phyloP scores from a whole-genome alignment of 1,139 yeast species.

The Trichomonascaceae sp. region DNA sequence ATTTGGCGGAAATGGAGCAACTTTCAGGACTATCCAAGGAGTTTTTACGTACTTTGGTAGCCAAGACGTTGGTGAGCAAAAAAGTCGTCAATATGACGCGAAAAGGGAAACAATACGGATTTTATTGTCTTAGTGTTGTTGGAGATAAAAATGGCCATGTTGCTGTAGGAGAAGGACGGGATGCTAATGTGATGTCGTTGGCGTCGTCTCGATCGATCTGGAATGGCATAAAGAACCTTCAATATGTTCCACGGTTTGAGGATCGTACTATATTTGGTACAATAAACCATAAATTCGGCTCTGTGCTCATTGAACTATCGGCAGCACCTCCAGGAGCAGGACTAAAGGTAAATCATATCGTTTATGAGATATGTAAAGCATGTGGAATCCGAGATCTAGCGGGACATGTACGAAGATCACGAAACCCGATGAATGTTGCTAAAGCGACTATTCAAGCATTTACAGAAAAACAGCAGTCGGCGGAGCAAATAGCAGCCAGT shows the following conservation, averaged over 20 bases:
- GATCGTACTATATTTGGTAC: constrained; percentile 87
- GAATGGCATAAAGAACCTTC: constrained; percentile 86
- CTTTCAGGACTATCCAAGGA: constrained; percentile 69
- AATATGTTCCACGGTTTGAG: constrained; percentile 79
- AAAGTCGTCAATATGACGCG: constrained; percentile 89
- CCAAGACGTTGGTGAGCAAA: constrained; percentile 47
- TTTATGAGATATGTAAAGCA: constrained; percentile 87
- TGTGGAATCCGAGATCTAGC: constrained; percentile 93
- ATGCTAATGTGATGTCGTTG: constrained; percentile 66
- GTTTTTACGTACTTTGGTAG: constrained; percentile 58
- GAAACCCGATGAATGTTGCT: constrained; percentile 92
- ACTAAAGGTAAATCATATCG: constrained; percentile 82
- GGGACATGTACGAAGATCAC: constrained; percentile 84
- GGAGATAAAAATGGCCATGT: constrained; percentile 93
- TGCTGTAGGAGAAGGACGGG: constrained; percentile 94
- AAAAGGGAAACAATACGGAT: constrained; percentile 84
- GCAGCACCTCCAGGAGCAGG: constrained; percentile 96
- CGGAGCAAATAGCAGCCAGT: constrained; percentile 82
- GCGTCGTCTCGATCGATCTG: constrained; percentile 87
- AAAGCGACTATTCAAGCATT: constrained; percentile 88
- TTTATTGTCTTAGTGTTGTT: constrained; percentile 80
- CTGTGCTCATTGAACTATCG: constrained; percentile 73
- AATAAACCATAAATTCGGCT: constrained; percentile 77
- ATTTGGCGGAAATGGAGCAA: constrained; percentile 32
- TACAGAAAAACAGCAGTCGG: constrained; percentile 62